Percentiles rank a stretch among this genome's conserved stretches.
phyloP scores from a whole-genome alignment of 1,284 basidiomycete genomes.

The Phlebopus sp. region DNA sequence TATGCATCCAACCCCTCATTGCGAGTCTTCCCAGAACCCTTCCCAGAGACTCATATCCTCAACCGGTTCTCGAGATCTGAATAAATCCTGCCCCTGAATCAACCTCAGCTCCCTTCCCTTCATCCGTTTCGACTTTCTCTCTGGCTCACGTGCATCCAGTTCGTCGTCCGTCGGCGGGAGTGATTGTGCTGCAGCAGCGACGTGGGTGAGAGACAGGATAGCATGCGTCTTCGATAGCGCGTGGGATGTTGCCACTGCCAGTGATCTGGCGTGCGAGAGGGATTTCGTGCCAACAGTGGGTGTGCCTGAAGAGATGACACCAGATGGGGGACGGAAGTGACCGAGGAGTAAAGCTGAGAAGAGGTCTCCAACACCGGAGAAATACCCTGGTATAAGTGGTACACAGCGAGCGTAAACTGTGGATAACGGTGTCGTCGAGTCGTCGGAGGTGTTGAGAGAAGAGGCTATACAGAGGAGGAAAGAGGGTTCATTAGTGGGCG shows the following conservation, averaged over 20 bases:
- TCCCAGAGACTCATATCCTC: conserved; percentile 38
- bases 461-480: conserved; percentile 80
- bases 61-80: conserved; percentile 36
- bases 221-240: conserved; percentile 85
- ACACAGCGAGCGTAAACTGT: conserved; percentile 69
- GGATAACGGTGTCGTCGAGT: conserved; percentile 26
- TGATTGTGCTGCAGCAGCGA: conserved; percentile 41
- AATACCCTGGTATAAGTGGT: conserved; percentile 86
- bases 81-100: conserved; percentile 69
- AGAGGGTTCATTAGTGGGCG: conserved; percentile 29
- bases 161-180: conserved; percentile 75
- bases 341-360: conserved; percentile 93
- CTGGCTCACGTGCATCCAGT: conserved; percentile 60
- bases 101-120: conserved; percentile 79
- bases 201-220: conserved; percentile 74
- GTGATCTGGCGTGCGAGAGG: conserved; percentile 31
- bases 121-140: conserved; percentile 70
- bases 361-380: conserved; percentile 94
- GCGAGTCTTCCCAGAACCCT: conserved; percentile 35
- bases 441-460: conserved; percentile 31
- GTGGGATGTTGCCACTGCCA: conserved; percentile 61
- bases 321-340: conserved; percentile 53
- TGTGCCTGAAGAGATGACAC: conserved; percentile 12
- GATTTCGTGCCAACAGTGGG: background rate
- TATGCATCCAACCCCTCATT: background rate